phyloP scores from a whole-genome alignment of 179 eudicot species.

The Drosera spatulata region DNA sequence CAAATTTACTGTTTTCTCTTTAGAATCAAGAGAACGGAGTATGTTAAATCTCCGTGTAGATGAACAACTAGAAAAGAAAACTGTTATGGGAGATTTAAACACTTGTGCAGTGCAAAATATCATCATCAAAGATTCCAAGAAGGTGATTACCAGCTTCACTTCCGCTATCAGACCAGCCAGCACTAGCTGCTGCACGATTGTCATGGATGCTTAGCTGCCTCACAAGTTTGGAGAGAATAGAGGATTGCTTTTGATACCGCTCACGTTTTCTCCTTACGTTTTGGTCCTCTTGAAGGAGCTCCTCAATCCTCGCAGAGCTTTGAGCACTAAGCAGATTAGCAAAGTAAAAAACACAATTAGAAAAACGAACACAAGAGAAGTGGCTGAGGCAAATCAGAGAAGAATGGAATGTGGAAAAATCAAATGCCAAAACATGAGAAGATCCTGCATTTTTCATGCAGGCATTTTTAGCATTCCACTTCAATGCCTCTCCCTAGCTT shows the following conservation, averaged over 20 bases:
- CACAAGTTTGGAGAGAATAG: constrained; percentile 88
- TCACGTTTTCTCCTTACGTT: constrained; percentile 83
- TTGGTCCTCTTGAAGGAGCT: constrained; percentile 92
- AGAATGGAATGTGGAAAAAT: not conserved
- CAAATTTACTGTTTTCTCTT: too few species aligned
- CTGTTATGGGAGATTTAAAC: too few species aligned
- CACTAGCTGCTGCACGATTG: constrained; percentile 79
- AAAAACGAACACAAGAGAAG: not conserved
- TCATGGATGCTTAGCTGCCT: constrained; percentile 91
- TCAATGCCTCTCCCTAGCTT: too few species aligned
- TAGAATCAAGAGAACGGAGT: too few species aligned
- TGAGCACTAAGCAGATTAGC: constrained; percentile 40
- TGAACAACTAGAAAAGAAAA: too few species aligned
- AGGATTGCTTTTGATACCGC: constrained; percentile 72
- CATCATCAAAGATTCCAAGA: not conserved
- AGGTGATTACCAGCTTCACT: constrained; percentile 43
- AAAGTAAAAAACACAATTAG: not conserved
- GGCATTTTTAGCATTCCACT: not conserved
- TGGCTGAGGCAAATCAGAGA: not conserved
- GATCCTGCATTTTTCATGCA: not conserved
- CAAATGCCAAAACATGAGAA: not conserved
- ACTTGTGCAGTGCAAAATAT: too few species aligned
- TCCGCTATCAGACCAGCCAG: constrained; percentile 51
- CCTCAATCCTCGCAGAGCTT: constrained; percentile 79
- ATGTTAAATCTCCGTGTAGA: too few species aligned